phyloP scores from a whole-genome alignment of 192 early-diverging fungal species.

The Funneliformis geosporum region DNA sequence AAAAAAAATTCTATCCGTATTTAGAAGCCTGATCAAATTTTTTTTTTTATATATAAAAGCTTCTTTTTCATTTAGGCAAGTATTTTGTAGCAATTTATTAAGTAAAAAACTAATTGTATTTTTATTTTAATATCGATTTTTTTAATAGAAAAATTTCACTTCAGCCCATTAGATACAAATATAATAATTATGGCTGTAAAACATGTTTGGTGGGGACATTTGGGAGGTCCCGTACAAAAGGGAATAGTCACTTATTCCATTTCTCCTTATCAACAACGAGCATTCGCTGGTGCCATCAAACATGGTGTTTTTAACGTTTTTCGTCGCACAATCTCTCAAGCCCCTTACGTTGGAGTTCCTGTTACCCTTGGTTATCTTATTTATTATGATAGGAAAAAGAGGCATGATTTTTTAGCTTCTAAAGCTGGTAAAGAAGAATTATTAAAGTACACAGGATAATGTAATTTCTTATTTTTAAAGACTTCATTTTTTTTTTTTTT shows the following conservation, averaged over 20 bases:
- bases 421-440: slow-evolving; percentile 32
- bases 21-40: too few relatives aligned
- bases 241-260: slow-evolving; percentile 60
- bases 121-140: too few relatives aligned
- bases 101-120: too few relatives aligned
- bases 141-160: not conserved
- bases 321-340: slow-evolving; percentile 55
- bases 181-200: not conserved
- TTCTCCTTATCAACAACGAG: slow-evolving; percentile 64
- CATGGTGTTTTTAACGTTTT: slow-evolving; percentile 65
- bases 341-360: slow-evolving; percentile 58
- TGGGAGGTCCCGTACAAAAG: slow-evolving; percentile 59
- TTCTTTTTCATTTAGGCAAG: not conserved
- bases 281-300: slow-evolving; percentile 59
- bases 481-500: not conserved
- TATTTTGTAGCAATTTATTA: not conserved
- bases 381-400: slow-evolving; percentile 51
- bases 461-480: too few relatives aligned
- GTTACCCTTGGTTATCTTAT: slow-evolving; percentile 48
- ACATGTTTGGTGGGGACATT: slow-evolving; percentile 54
- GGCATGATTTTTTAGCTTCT: slow-evolving; percentile 33
- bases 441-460: not conserved
- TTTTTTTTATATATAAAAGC: too few relatives aligned
- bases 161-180: too few relatives aligned
- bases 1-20: too few relatives aligned